A percentile compares a stretch with the other conserved stretches of the same genome.
These are phyloP conservation scores for Mediolabrus comicus DNA, from an alignment of 108 stramenopile genomes.

Conservation along the genomic window DNA sequence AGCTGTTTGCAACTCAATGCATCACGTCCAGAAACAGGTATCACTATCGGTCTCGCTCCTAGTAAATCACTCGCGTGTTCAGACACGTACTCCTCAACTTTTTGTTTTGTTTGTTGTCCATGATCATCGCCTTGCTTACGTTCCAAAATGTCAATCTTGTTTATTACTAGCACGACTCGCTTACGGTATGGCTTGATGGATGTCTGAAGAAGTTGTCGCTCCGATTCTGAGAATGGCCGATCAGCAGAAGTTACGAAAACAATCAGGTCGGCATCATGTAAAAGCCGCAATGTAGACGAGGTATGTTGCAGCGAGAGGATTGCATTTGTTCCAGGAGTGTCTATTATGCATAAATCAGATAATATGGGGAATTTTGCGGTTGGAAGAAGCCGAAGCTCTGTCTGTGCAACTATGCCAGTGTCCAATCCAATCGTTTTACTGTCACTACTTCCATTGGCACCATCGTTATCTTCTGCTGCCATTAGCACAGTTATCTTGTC, in stretches of 20 bases:
- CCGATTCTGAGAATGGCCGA: slow-evolving; percentile 79
- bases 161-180: slow-evolving; percentile 75
- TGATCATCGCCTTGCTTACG: slow-evolving; percentile 56
- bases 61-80: slow-evolving; percentile 71
- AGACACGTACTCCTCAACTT: slow-evolving; percentile 75
- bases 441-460: not conserved
- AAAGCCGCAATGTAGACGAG: slow-evolving; percentile 55
- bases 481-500: slow-evolving; percentile 71
- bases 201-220: slow-evolving; percentile 52
- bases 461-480: slow-evolving; percentile 14
- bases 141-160: slow-evolving; percentile 87
- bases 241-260: slow-evolving; percentile 86
- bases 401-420: slow-evolving; percentile 1
- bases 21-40: slow-evolving; percentile 72
- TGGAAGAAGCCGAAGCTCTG: slow-evolving; percentile 37
- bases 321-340: slow-evolving; percentile 88
- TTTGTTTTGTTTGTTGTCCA: slow-evolving; percentile 57
- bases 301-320: slow-evolving; percentile 70
- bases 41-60: slow-evolving; percentile 68
- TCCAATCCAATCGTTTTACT: not conserved
- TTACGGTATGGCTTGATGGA: slow-evolving; percentile 73
- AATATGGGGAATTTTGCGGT: slow-evolving; percentile 54
- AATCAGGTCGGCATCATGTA: slow-evolving; percentile 82
- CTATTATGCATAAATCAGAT: slow-evolving; percentile 72
- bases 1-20: slow-evolving; percentile 66